phyloP scores from a whole-genome alignment of 2,329 filamentous ascomycete species.

The Penicillium sp. region DNA sequence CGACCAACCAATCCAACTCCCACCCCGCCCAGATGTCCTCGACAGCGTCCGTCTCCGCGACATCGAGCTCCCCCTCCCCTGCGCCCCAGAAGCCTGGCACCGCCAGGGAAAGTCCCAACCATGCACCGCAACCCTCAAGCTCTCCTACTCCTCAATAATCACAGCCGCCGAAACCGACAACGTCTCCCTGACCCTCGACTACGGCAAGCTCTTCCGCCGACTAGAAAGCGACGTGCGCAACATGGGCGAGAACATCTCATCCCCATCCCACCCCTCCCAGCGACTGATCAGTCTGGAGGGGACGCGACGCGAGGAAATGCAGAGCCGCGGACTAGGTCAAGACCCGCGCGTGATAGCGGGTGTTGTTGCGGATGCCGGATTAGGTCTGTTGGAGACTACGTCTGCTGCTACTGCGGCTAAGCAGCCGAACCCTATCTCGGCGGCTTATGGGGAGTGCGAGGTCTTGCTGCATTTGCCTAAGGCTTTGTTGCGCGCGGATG shows the following conservation, averaged over 20 bases:
- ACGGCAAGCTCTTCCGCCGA: constrained; percentile 48
- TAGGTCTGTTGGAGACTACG: constrained; percentile 38
- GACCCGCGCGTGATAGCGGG: constrained; percentile 38
- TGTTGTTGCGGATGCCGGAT: constrained; percentile 35
- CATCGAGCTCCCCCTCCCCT: constrained; percentile 44
- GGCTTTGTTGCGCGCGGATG: constrained; percentile 44
- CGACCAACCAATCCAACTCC: constrained; percentile 29
- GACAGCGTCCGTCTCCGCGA: constrained; percentile 43
- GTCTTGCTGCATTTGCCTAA: constrained; percentile 45
- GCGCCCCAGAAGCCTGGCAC: constrained; percentile 48
- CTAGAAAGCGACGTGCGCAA: constrained; percentile 37
- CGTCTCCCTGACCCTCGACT: constrained; percentile 47
- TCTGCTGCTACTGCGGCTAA: constrained; percentile 31
- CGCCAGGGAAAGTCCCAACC: constrained; percentile 47
- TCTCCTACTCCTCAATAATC: constrained; percentile 43
- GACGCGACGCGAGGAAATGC: constrained; percentile 31
- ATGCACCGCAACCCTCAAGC: constrained; percentile 42
- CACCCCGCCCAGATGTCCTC: constrained; percentile 33
- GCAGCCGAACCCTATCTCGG: constrained; percentile 24
- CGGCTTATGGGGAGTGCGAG: constrained; percentile 36
- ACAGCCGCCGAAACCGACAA: constrained; percentile 45
- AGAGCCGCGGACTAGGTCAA: constrained; percentile 28
- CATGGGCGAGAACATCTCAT: constrained; percentile 23
- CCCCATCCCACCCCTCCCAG: constrained; percentile 21
- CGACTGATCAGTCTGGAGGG: constrained; percentile 30